phyloP scores from a whole-genome alignment of 2,329 filamentous ascomycete genomes.

The Aspergillus hiratsukae region DNA sequence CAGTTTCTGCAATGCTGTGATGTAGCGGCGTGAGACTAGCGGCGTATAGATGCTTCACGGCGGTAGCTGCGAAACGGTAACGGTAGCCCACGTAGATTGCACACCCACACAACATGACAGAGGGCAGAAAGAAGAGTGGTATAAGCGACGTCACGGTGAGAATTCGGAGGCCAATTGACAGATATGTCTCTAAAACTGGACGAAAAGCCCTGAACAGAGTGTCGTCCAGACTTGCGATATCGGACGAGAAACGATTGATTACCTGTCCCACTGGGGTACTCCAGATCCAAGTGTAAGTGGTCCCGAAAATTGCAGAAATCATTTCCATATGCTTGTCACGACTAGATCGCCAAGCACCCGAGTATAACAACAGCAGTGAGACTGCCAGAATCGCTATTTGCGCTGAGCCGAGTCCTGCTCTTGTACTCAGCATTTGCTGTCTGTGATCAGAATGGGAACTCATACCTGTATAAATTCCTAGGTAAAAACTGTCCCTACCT shows the following conservation, averaged over 20 bases:
- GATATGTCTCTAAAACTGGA: constrained; percentile 12
- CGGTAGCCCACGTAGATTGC: constrained; percentile 9
- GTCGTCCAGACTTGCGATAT: constrained; percentile 11
- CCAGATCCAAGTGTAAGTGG: constrained; percentile 12
- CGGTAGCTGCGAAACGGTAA: constrained; percentile 11
- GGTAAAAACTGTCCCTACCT: not conserved
- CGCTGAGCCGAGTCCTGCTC: constrained; percentile 5
- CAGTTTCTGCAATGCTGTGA: constrained; percentile 10
- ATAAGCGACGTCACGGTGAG: constrained; percentile 10
- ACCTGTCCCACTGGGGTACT: constrained; percentile 10
- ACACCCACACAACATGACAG: constrained; percentile 4
- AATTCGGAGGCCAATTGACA: constrained; percentile 12
- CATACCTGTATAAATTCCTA: constrained; percentile 2
- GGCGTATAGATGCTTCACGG: constrained; percentile 11
- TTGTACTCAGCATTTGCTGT: not conserved
- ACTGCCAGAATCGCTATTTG: constrained; percentile 4
- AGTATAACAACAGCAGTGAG: constrained; percentile 7
- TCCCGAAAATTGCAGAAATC: constrained; percentile 6
- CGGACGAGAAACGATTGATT: constrained; percentile 14
- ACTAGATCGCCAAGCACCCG: constrained; percentile 8
- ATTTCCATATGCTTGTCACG: constrained; percentile 10
- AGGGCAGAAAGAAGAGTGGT: constrained; percentile 11
- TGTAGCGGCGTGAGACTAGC: constrained; percentile 9
- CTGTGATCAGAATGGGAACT: not conserved
- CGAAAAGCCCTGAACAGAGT: constrained; percentile 7